Conservation (phyloP, 192 early-diverging fungal species). For the Entrophospora sp. region DNA sequence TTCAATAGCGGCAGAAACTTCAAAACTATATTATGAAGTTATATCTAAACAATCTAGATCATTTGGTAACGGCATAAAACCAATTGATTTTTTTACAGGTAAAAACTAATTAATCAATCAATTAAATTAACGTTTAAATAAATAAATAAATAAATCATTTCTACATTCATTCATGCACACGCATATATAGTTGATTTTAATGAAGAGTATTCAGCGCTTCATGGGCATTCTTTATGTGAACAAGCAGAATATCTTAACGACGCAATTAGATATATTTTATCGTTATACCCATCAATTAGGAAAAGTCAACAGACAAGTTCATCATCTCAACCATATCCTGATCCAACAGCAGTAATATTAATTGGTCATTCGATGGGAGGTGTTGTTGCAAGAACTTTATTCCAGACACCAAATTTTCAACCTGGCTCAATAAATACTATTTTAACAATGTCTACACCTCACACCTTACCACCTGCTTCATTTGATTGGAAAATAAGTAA, state of each 20-base stretch:
- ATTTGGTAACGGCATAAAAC: constrained; percentile 25
- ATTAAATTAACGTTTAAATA: too few relatives aligned
- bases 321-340: constrained; percentile 19
- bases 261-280: constrained; percentile 66
- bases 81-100: constrained; percentile 52
- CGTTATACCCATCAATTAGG: constrained; percentile 50
- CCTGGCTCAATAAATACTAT: constrained; percentile 69
- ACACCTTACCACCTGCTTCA: constrained; percentile 67
- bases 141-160: too few relatives aligned
- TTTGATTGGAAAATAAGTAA: constrained; percentile 49
- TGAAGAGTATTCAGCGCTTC: constrained; percentile 88
- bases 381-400: constrained; percentile 76
- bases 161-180: too few relatives aligned
- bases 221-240: constrained; percentile 69
- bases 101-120: too few relatives aligned
- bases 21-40: constrained; percentile 46
- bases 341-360: constrained; percentile 69
- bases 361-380: constrained; percentile 96
- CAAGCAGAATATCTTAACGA: constrained; percentile 83
- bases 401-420: constrained; percentile 60
- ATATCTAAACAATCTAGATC: constrained; percentile 19
- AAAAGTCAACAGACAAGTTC: not conserved
- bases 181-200: constrained; percentile 62
- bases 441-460: constrained; percentile 84
- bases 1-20: constrained; percentile 70